Base-by-base conservation (phyloP, 1,284 basidiomycete species). In the Puccinia novopanici region DNA sequence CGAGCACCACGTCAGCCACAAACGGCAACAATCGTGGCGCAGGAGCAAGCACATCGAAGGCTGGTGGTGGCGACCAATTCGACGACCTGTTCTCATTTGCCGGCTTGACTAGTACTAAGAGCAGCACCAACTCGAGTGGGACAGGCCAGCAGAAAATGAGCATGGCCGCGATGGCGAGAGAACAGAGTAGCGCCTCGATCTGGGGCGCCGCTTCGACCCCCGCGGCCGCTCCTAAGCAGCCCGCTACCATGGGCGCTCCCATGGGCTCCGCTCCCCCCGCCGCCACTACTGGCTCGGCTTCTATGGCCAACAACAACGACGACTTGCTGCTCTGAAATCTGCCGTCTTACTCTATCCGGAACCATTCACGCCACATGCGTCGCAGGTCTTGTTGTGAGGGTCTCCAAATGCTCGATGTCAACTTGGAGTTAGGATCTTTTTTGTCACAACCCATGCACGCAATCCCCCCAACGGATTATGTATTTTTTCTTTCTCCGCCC, bases 141-240 rank as follows among this genome's bases (percentile, higher is more conserved):
- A 42, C 45, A 17, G 37, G 50, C 15, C 27, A 67, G 48, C 13
- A 67, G 24, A 79, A 55, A 15, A 37, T 79, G 13, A 79, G 67
- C 42, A 79, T 79, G 76, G 76, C 76, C 15, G 65, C 67, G 30
- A 79, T 79, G 76, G 76, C 76, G 6, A 55, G 68, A 72, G 67
- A 79, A 72, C 76, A 79, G 55, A 79, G 76, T 40, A 79, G 76
- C 54, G 76, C 76, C 22, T 79, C 76, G 17, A 79, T 79, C 70
- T 79, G 76, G 76, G 76, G 76, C 30, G 48, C 50, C 30, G 10
- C 50, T 55, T 48, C 48, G 24, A 22, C n/a, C n/a, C n/a, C 12
- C 34, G 42, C 24, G 37, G 27, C 48, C 24, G 52, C 70, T 34
- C 9, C 15, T n/a, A 30, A 40, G 17, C 40, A 48, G 12, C 67